Evolutionary conservation across 1,284 basidiomycete species (phyloP).

Genomic region (Inonotus obliquus): DNA sequence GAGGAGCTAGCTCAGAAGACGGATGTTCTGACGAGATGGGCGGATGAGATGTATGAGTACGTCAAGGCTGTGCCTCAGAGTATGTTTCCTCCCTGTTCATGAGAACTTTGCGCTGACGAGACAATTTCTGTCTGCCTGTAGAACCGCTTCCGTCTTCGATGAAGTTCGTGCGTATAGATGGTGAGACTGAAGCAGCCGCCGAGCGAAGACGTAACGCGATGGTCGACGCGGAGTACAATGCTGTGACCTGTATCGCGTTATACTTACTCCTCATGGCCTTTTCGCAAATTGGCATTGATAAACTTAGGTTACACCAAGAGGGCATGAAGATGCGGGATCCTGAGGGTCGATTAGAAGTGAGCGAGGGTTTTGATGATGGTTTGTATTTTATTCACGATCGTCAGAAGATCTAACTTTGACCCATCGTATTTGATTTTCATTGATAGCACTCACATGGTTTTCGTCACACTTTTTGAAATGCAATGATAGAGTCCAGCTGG

Average conservation of each 20-base stretch:
- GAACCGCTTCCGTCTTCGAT: conserved; percentile 71
- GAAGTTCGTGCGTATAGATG: conserved; percentile 64
- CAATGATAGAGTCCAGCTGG: conserved; percentile 65
- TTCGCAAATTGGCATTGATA: conserved; percentile 86
- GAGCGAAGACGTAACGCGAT: conserved; percentile 61
- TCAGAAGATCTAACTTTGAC: conserved; percentile 8
- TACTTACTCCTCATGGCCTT: conserved; percentile 94
- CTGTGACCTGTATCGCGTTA: conserved; percentile 81
- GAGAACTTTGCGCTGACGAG: not conserved
- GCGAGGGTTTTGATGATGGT: conserved; percentile 78
- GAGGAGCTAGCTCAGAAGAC: conserved; percentile 96
- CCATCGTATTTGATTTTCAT: not conserved
- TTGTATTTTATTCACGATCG: conserved; percentile 23
- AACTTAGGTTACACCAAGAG: conserved; percentile 64
- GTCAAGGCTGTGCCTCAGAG: conserved; percentile 75
- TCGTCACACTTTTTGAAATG: conserved; percentile 75
- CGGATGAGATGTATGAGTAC: conserved; percentile 86
- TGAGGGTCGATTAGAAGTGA: conserved; percentile 63
- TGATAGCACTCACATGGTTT: conserved; percentile 66
- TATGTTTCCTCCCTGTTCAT: conserved; percentile 34
- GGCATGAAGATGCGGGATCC: conserved; percentile 74
- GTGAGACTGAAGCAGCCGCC: conserved; percentile 67
- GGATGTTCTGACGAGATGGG: conserved; percentile 88
- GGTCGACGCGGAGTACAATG: conserved; percentile 72
- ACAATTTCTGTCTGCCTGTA: conserved; percentile 26